phyloP scores from a whole-genome alignment of 2,329 filamentous ascomycete genomes.

The Pseudopyricularia cyperi region DNA sequence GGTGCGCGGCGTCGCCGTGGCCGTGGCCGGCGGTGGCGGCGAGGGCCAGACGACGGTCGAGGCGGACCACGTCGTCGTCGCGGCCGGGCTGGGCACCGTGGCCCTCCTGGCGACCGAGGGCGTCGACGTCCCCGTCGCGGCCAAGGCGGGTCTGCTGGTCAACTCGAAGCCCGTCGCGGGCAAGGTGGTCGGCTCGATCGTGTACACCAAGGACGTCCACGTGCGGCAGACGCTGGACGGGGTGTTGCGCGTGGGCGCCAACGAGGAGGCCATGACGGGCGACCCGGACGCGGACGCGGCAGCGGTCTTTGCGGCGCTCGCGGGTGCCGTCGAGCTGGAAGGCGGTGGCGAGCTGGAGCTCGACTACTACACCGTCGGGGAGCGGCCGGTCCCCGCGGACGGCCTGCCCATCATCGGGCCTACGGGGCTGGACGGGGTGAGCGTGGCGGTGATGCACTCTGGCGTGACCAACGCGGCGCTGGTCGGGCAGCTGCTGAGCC shows the following conservation, averaged over 20 bases:
- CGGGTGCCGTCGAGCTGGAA: slow-evolving; percentile 8
- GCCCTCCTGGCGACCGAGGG: slow-evolving; percentile 11
- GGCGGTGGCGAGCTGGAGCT: slow-evolving; percentile 11
- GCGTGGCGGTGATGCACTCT: slow-evolving; percentile 18
- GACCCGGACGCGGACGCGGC: slow-evolving; percentile 11
- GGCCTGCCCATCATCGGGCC: slow-evolving; percentile 15
- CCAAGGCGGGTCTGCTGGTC: slow-evolving; percentile 14
- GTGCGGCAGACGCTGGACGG: slow-evolving; percentile 17
- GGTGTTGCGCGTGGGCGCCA: slow-evolving; percentile 12
- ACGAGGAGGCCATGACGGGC: slow-evolving; percentile 8
- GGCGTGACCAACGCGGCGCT: slow-evolving; percentile 14
- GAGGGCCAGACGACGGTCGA: slow-evolving; percentile 3
- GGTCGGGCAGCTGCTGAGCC: slow-evolving; percentile 12
- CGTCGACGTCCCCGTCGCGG: slow-evolving; percentile 12
- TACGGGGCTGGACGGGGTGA: slow-evolving; percentile 13
- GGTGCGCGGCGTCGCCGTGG: slow-evolving; percentile 8
- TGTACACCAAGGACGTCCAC: slow-evolving; percentile 13
- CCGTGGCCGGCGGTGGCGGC: not conserved
- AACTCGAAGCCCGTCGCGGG: slow-evolving; percentile 12
- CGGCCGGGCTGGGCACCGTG: slow-evolving; percentile 15
- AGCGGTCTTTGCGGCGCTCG: slow-evolving; percentile 10
- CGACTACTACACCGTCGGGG: slow-evolving; percentile 16
- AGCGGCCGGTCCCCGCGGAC: slow-evolving; percentile 14
- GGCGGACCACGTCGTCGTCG: slow-evolving; percentile 17
- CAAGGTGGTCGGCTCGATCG: slow-evolving; percentile 10